Evolutionary conservation across 2,329 filamentous ascomycete species (phyloP), one percentile per base, ranked within the genome.

Genomic region (Daldinia sp.): DNA sequence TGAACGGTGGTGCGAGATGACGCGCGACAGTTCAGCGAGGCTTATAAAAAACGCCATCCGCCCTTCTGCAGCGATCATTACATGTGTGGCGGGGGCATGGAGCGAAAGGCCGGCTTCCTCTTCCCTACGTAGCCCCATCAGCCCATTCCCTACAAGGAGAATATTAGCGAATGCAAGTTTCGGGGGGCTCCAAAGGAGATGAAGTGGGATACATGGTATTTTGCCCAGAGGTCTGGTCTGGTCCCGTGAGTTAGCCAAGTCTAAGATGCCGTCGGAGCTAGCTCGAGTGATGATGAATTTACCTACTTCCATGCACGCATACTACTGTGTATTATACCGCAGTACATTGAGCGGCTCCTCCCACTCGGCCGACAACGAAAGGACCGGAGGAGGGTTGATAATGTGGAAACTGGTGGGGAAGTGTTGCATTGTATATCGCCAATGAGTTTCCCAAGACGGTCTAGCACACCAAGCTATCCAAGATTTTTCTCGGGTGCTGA

Each of bases 101-200:
- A 56, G 60, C 58, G 60, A 63, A 63, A 56, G 71, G 65, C 72
- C 67, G 72, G 71, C 67, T 72, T 73, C 68, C 72, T 67, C 26
- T 67, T 70, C 60, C 62, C 60, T 69, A 71, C 71, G 69, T 70
- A 71, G 68, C 63, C 70, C 54, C 68, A 65, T 66, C 63, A 63
- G 66, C 63, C 72, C 68, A 73, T 75, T 73, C 74, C 74, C 58
- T 72, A 73, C 51, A 67, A 65, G 72, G 74, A 67, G 65, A 74
- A 67, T 71, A 71, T 76, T 76, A 75, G 74, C 74, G 74, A 75
- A 65, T 54, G 59, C 51, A 63, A 54, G 63, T 63, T 66, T 60
- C 54, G 62, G 63, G 66, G 67, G 51, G 57, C 69, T 62, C 69
- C 55, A 63, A 66, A 37, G 50, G 44, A 42, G 63, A 56, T 51